phyloP scores from a whole-genome alignment of 768 basidiomycete species.

The Hygrocybe punicea region DNA sequence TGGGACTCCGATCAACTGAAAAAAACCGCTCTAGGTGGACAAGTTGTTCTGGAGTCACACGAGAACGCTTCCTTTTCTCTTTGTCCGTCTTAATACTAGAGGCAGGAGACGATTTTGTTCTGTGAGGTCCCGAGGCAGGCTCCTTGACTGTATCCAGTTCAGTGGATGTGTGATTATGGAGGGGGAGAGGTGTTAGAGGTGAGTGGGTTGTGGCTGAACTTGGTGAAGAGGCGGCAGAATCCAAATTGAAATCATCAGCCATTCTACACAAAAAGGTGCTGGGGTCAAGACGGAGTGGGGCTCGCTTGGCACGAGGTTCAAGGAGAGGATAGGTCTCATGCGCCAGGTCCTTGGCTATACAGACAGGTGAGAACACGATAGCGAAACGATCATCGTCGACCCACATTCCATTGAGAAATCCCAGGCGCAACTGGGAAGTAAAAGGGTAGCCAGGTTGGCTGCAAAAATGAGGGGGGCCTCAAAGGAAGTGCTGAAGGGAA shows the following conservation, averaged over 20 bases:
- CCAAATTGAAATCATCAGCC: constrained; percentile 16
- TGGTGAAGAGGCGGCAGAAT: constrained; percentile 23
- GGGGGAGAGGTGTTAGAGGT: constrained; percentile 23
- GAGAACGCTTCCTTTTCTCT: constrained; percentile 70
- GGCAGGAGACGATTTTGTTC: constrained; percentile 26
- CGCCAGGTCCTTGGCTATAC: constrained; percentile 29
- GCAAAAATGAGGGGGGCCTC: constrained; percentile 1
- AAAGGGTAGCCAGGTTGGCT: constrained; percentile 24
- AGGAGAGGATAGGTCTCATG: constrained; percentile 17
- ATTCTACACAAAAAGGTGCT: constrained; percentile 14
- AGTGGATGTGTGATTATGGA: constrained; percentile 12
- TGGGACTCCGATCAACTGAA: constrained; percentile 64
- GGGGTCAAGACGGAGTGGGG: constrained; percentile 24
- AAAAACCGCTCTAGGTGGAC: constrained; percentile 71
- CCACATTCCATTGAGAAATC: constrained; percentile 26
- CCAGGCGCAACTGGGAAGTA: constrained; percentile 23
- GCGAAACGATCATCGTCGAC: constrained; percentile 8
- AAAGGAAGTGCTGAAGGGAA: neutral
- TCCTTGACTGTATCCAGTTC: constrained; percentile 34
- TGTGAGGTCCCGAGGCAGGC: constrained; percentile 35
- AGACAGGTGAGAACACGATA: neutral
- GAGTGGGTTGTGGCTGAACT: constrained; percentile 28
- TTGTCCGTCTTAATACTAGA: constrained; percentile 36
- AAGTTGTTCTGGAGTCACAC: constrained; percentile 80
- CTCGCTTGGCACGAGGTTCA: constrained; percentile 19